Base-by-base conservation (phyloP, 306 rosid species). In the Begonia masoniana region DNA sequence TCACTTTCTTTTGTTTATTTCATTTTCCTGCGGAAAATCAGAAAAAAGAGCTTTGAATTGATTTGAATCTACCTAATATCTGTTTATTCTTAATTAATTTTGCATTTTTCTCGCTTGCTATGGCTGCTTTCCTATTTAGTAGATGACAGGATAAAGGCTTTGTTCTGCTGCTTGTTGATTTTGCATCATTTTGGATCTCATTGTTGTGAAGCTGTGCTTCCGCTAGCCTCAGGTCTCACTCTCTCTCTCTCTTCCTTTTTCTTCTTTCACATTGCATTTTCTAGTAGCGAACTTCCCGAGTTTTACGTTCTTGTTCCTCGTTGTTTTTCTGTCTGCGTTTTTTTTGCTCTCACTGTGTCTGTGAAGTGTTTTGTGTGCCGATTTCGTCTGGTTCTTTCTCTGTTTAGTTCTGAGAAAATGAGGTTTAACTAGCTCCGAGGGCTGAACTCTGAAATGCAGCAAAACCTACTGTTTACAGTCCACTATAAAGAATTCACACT, bases 191-290 rank as follows among this genome's bases (percentile, higher is more conserved):
- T 31, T 31, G 39, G 16, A 10, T 35, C 35, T 50, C 3, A 8
- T 50, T 6, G 2, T 1, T 21, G 35, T 19, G 21, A n/a, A 48
- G 55, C 43, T 21, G 47, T 23, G 10, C 6, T 8, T 51, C 17
- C 13, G 21, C 58, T 47, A 36, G 12, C 56, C 35, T 46, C 72
- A 71, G 72, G 72, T 66, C 26, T 55, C n/a, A n/a, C 21, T 14
- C 16, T 19, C 6, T 41, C 4, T 55, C 41, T 16, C 9, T 51
- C 12, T 24, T 11, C 4, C 15, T 45, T 14, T 45, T 45, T 45
- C 49, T 45, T 45, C 49, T 45, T 14, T n/a, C 15, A 12, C 49
- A 45, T 45, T 45, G 39, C 39, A 31, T 31, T 31, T 31, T 31
- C 39, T 31, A 31, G 1, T 31, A 3, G 39, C 39, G 39, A 7